Base-by-base conservation (phyloP, 768 basidiomycete species). In the Lentinula raphanica region DNA sequence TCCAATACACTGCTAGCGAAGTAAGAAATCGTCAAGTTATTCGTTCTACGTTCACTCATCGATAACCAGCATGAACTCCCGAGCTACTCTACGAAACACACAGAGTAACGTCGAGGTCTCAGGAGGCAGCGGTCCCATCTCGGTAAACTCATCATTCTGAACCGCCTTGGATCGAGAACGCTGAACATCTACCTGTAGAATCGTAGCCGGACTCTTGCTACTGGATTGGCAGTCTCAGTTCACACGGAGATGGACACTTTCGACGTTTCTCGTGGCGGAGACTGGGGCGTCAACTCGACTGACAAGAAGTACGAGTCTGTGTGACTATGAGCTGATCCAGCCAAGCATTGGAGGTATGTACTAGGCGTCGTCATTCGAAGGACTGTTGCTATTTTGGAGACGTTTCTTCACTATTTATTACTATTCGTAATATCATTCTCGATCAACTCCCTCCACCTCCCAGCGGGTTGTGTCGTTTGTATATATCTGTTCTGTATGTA, bases 1-100 rank as follows among this genome's bases (percentile, higher is more conserved):
- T 54, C 53, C 23, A 54, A 54, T 25, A 54, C 53, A 25, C 23
- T 54, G 11, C 25, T 54, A 9, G 53, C 53, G 28, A 54, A 54
- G 53, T 54, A 15, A 39, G 53, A 13, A n/a, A n/a, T n/a, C n/a
- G n/a, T n/a, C 5, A 54, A 6, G 12, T 9, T 15, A 19, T 38
- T 19, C 7, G 21, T n/a, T 39, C 8, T 42, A 23, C 11, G 5
- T 38, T 25, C 8, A 27, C 15, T 17, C 12, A 31, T 28, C 7
- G 11, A 17, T 17, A 19, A 27, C 19, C n/a, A 54, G 53, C 38
- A 54, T 54, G 53, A 54, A 54, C 21, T 54, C 53, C 17, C 36
- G 53, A 13, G 53, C 53, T 27, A 29, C 36, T 27, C 36, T 54
- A 40, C 53, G 53, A 2, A 38, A 9, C 25, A 40, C 36, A 8